Percentiles rank a stretch among this genome's conserved stretches.
Conservation (phyloP, 2,329 filamentous ascomycete genomes). For the Coniochaeta sp. region DNA sequence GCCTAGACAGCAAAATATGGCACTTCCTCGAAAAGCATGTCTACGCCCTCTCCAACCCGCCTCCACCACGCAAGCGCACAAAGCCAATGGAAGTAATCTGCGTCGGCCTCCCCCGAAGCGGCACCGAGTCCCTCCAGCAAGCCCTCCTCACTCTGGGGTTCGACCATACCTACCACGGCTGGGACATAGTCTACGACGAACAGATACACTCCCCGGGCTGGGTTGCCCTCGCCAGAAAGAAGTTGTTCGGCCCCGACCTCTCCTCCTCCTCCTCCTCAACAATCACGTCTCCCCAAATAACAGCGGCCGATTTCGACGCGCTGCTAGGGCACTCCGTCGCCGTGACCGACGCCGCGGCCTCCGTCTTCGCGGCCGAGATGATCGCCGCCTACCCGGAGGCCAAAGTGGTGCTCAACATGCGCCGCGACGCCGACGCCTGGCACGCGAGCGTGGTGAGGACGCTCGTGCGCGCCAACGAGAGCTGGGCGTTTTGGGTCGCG, state of each 20-base stretch:
- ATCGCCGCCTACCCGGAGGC: conserved; percentile 25
- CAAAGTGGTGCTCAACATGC: conserved; percentile 20
- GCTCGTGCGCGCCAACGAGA: conserved; percentile 15
- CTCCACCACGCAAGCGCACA: conserved; percentile 18
- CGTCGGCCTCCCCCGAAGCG: conserved; percentile 24
- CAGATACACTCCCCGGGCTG: conserved; percentile 15
- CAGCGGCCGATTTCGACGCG: conserved; percentile 13
- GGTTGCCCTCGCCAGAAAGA: conserved; percentile 18
- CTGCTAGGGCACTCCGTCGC: conserved; percentile 14
- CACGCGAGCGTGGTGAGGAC: conserved; percentile 22
- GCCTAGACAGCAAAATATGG: conserved; percentile 10
- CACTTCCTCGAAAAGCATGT: conserved; percentile 12
- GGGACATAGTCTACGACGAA: conserved; percentile 24
- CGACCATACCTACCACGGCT: conserved; percentile 26
- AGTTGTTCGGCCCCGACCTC: conserved; percentile 14
- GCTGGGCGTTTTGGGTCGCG: conserved; percentile 21
- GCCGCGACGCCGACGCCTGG: conserved; percentile 33
- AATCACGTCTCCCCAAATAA: conserved; percentile 5
- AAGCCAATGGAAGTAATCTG: conserved; percentile 27
- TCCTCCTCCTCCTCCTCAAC: background rate
- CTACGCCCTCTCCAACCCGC: conserved; percentile 14
- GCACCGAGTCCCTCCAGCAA: conserved; percentile 26
- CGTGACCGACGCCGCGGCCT: conserved; percentile 15
- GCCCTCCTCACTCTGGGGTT: conserved; percentile 23
- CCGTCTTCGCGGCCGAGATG: conserved; percentile 32